Conservation (phyloP, 1,284 basidiomycete species). For the Polyporus tsugae region DNA sequence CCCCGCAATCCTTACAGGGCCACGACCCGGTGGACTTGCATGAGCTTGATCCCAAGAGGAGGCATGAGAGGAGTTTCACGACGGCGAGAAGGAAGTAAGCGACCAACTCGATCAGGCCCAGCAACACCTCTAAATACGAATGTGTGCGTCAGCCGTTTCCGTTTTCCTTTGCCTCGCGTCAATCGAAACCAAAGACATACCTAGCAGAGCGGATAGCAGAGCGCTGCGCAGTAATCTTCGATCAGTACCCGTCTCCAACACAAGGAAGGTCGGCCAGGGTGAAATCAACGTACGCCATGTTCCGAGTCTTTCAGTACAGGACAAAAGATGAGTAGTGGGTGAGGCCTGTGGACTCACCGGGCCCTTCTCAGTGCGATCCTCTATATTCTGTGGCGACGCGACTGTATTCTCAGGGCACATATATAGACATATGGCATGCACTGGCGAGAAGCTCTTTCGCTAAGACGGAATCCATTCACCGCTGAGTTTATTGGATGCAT, state of each 20-base stretch:
- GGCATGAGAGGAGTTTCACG: conserved; percentile 1
- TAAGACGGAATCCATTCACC: background rate
- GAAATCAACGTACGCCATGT: background rate
- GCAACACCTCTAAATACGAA: background rate
- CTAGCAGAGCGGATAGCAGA: background rate
- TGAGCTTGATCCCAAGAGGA: background rate
- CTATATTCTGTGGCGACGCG: background rate
- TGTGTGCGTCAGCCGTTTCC: background rate
- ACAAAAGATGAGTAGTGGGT: background rate
- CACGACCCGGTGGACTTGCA: background rate
- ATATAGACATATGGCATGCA: background rate
- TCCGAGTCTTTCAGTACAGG: background rate
- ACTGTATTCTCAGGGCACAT: background rate
- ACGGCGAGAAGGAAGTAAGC: background rate
- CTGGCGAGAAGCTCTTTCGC: background rate
- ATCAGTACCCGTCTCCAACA: background rate
- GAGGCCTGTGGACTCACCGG: background rate
- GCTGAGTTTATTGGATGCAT: background rate
- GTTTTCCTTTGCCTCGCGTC: background rate
- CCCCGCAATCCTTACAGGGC: background rate
- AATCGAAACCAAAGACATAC: background rate
- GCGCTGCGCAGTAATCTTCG: background rate
- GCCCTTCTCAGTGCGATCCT: background rate
- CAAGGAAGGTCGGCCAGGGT: background rate
- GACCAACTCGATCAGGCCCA: background rate